Evolutionary conservation across 345 rosid species (phyloP), one percentile per base, ranked within the genome.

Genomic region (Populus alba): DNA sequence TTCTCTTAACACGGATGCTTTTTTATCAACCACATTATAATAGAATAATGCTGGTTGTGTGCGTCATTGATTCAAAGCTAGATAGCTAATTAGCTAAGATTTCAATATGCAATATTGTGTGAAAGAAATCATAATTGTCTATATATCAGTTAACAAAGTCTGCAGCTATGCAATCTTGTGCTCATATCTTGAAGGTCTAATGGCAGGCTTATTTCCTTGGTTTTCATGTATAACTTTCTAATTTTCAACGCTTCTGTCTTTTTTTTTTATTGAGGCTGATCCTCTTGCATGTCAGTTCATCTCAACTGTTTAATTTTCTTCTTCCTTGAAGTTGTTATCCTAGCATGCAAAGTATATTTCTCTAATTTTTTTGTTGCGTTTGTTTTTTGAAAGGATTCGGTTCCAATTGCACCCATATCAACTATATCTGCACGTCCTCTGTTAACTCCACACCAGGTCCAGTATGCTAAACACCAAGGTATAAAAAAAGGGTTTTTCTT

Each of bases 311-410:
- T 10, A 22, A 3, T 53, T 6, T 4, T 57, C 59, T 57, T 43
- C 16, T 61, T 23, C 45, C 11, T 25, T 70, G 25, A n/a, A 6
- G 16, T 37, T n/a, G 8, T 62, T 31, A 23, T 62, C 41, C n/a
- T 3, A 71, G 31, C 17, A 59, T 59, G 63, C 13, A n/a, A 10
- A 16, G 6, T 59, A 57, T 57, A n/a, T 9, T 9, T 59, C 29
- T 59, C 38, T 45, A 47, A 61, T 41, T 22, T 27, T 45, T 55
- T 18, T 22, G 25, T 53, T 77, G 23, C 18, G 16, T 70, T 77
- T 84, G 85, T 80, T 37, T 66, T 75, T 27, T 87, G 62, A 71
- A 81, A 91, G 96, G 96, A 91, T 85, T 49, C 87, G 85, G 82
- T 86, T 80, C 96, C 84, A 71, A 87, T 82, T 66, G 75, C 85